Conservation (phyloP, 208 protist species). For the Trypanosoma platydactyli region DNA sequence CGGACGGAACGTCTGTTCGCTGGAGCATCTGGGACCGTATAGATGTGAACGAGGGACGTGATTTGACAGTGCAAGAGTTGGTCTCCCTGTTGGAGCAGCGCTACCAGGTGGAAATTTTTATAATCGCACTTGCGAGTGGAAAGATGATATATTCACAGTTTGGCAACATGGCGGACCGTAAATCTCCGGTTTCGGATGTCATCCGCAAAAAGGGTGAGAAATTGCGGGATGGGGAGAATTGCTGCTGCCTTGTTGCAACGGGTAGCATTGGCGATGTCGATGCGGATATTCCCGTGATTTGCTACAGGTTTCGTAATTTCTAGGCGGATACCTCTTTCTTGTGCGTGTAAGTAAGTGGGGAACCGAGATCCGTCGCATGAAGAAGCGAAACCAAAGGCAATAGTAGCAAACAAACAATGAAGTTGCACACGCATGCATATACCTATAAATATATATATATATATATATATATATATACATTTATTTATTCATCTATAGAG, state of each 20-base stretch:
- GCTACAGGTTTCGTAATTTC: slow-evolving; percentile 69
- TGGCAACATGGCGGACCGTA: slow-evolving; percentile 75
- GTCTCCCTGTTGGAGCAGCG: slow-evolving; percentile 83
- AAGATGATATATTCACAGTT: slow-evolving; percentile 88
- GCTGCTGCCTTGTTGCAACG: slow-evolving; percentile 68
- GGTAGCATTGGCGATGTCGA: slow-evolving; percentile 80
- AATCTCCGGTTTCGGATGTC: slow-evolving; percentile 56
- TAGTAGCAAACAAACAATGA: not conserved
- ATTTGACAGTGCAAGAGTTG: slow-evolving; percentile 94
- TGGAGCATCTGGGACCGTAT: slow-evolving; percentile 98
- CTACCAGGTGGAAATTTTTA: slow-evolving; percentile 92
- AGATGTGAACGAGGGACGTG: slow-evolving; percentile 92
- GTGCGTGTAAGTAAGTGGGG: not conserved
- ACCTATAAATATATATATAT: not conserved
- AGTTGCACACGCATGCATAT: too few species aligned
- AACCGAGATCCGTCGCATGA: not conserved
- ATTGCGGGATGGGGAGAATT: slow-evolving; percentile 60
- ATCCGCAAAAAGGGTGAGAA: slow-evolving; percentile 60
- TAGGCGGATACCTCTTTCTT: not conserved
- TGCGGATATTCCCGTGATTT: slow-evolving; percentile 80
- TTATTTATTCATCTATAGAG: not conserved
- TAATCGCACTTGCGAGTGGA: slow-evolving; percentile 85
- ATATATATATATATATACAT: not conserved
- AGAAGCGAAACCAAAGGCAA: not conserved
- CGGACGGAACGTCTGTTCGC: slow-evolving; percentile 45